A percentile compares a stretch with the other conserved stretches of the same genome.
phyloP scores from a whole-genome alignment of 2,329 filamentous ascomycete species.

The Pyrenophora seminiperda region DNA sequence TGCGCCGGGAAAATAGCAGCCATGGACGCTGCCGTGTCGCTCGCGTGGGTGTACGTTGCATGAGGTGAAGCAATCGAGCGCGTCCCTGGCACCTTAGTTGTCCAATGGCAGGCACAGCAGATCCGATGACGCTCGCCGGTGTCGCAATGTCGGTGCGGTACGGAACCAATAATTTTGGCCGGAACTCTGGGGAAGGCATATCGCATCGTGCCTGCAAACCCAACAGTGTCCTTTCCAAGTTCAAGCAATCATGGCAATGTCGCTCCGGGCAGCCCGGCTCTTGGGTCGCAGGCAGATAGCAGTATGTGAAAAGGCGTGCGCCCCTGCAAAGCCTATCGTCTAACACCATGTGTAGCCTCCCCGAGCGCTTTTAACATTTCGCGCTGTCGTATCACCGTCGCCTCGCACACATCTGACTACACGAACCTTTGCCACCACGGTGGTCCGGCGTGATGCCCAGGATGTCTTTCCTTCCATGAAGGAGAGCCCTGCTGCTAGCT shows the following conservation, averaged over 20 bases:
- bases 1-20: not conserved
- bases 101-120: conserved; percentile 35
- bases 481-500: conserved; percentile 65
- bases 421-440: conserved; percentile 35
- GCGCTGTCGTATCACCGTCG: conserved; percentile 31
- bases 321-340: conserved; percentile 1
- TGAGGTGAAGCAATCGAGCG: conserved; percentile 31
- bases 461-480: conserved; percentile 66
- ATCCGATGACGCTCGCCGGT: conserved; percentile 41
- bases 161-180: conserved; percentile 17
- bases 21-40: conserved; percentile 8
- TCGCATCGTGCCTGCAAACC: conserved; percentile 23
- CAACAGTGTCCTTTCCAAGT: conserved; percentile 19
- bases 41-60: conserved; percentile 20
- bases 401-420: conserved; percentile 29
- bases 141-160: conserved; percentile 28
- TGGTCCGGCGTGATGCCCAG: conserved; percentile 30
- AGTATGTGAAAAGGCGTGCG: conserved; percentile 26
- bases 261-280: conserved; percentile 42
- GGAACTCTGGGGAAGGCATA: conserved; percentile 24
- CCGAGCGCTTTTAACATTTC: conserved; percentile 34
- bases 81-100: not conserved
- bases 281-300: conserved; percentile 38
- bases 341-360: conserved; percentile 31
- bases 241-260: conserved; percentile 44